Base-by-base conservation (phyloP, 2,329 filamentous ascomycete genomes). In the Xylaria sp. region DNA sequence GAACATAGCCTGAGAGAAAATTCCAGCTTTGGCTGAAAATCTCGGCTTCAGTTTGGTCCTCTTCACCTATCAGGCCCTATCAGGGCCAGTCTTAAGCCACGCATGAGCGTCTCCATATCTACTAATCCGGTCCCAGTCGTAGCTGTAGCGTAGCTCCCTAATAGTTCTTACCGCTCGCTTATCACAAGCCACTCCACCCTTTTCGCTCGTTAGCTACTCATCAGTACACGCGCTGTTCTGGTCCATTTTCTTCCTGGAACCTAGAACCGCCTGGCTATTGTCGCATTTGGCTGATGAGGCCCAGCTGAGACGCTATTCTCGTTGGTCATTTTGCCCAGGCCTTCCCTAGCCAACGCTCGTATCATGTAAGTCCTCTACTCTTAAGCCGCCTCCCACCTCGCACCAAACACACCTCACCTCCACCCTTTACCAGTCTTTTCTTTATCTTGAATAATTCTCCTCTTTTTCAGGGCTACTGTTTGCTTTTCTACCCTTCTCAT, bases 81-180 rank as follows among this genome's bases (percentile, higher is more conserved):
- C 56, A 52, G 34, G 64, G 37, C 55, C 61, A 28, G 57, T 51
- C 68, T 70, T 41, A 63, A 62, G 65, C 65, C 65, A 70, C 61
- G 34, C 55, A 41, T 20, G 37, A 64, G 51, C 5, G 61, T 51
- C 61, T 63, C 67, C 39, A 54, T 28, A 63, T 63, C 60, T 55
- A 67, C 28, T 28, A 3, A 28, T 39, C 48, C 50, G 50, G 58
- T 67, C 44, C 58, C 52, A 50, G 52, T 46, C 50, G 31, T 59
- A 44, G 56, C 63, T 59, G 67, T 34, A 62, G 41, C 25, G 37
- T 52, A 65, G 56, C 63, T 54, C 58, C 41, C 67, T 58, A 65
- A 58, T 71, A 65, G 67, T 65, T 67, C 58, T 69, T 69, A 67
- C 64, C 67, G 67, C 64, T 72, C 69, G 67, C 61, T 66, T 72